Percentiles rank a stretch among this genome's conserved stretches.
These are phyloP conservation scores for Ascomycota sp. DNA, from an alignment of 2,329 filamentous ascomycete species.

Conservation along the genomic window DNA sequence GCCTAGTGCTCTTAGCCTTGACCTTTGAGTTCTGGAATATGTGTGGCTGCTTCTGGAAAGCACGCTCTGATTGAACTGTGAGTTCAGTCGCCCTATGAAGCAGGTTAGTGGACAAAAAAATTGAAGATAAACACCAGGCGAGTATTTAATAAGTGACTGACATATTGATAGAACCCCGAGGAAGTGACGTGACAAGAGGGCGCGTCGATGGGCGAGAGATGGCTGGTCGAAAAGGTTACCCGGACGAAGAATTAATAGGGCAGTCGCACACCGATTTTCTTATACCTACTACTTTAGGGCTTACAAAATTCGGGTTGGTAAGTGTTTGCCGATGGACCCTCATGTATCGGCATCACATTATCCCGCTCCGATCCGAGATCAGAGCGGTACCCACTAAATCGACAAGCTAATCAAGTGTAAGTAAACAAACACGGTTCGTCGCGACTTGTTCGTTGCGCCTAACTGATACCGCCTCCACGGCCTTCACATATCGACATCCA, in stretches of 20 bases:
- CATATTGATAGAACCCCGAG: slow-evolving; percentile 22
- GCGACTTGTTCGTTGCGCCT: slow-evolving; percentile 4
- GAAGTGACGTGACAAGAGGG: slow-evolving; percentile 17
- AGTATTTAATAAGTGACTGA: slow-evolving; percentile 9
- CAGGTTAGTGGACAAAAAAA: slow-evolving; percentile 11
- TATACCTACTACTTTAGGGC: slow-evolving; percentile 17
- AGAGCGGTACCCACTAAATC: too few relatives aligned
- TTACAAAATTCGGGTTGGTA: slow-evolving; percentile 18
- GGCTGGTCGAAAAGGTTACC: slow-evolving; percentile 14
- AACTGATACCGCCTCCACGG: slow-evolving; percentile 4
- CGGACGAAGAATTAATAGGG: slow-evolving; percentile 18
- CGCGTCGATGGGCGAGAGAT: slow-evolving; percentile 15
- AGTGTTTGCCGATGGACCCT: slow-evolving; percentile 7
- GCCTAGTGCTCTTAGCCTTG: slow-evolving; percentile 65
- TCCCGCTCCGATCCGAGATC: not conserved
- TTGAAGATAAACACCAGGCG: not conserved
- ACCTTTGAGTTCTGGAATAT: slow-evolving; percentile 98
- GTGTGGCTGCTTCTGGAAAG: slow-evolving; percentile 99
- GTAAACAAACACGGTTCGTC: slow-evolving; percentile 19
- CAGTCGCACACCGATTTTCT: slow-evolving; percentile 15
- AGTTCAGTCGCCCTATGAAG: slow-evolving; percentile 82
- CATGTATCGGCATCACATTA: slow-evolving; percentile 1
- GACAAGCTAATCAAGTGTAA: slow-evolving; percentile 5
- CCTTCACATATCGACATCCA: slow-evolving; percentile 3
- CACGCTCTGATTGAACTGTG: slow-evolving; percentile 99